Percentiles rank a stretch among this genome's conserved stretches.
Conservation (phyloP, 441 rosid species). For the Bruguiera hainesii region DNA sequence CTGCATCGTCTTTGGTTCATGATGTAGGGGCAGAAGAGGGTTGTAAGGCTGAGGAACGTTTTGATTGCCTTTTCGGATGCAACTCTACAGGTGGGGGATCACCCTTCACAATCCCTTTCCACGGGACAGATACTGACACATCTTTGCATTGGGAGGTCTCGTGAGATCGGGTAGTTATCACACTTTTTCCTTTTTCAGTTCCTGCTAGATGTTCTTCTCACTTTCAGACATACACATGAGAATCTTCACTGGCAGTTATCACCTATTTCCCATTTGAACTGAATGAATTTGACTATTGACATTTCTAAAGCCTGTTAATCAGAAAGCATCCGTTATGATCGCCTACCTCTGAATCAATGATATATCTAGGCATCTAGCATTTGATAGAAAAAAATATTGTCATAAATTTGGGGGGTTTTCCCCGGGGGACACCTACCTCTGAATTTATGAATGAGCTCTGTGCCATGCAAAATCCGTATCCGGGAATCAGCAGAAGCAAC, state of each 20-base stretch:
- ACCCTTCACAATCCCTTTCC: conserved; percentile 70
- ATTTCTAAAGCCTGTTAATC: conserved; percentile 67
- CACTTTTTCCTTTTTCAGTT: conserved; percentile 38
- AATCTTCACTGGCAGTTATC: conserved; percentile 80
- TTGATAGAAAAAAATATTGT: not conserved
- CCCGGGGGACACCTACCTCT: conserved; percentile 40
- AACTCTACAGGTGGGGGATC: conserved; percentile 54
- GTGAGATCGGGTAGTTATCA: conserved; percentile 39
- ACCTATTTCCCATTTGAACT: conserved; percentile 65
- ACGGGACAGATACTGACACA: conserved; percentile 80
- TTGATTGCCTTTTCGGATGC: conserved; percentile 54
- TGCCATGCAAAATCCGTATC: conserved; percentile 64
- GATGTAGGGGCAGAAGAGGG: conserved; percentile 33
- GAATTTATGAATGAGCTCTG: conserved; percentile 61
- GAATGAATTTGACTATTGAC: conserved; percentile 77
- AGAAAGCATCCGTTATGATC: not conserved
- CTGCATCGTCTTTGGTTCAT: conserved; percentile 52
- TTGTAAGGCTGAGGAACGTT: conserved; percentile 31
- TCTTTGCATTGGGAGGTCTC: conserved; percentile 75
- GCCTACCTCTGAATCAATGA: not conserved
- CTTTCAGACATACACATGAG: conserved; percentile 77
- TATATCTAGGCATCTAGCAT: not conserved
- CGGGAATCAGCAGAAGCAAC: conserved; percentile 89
- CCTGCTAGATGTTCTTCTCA: conserved; percentile 38
- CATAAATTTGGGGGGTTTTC: too few relatives aligned